Evolutionary conservation across 208 protist species (phyloP).

Genomic region (Leishmania aethiopica): DNA sequence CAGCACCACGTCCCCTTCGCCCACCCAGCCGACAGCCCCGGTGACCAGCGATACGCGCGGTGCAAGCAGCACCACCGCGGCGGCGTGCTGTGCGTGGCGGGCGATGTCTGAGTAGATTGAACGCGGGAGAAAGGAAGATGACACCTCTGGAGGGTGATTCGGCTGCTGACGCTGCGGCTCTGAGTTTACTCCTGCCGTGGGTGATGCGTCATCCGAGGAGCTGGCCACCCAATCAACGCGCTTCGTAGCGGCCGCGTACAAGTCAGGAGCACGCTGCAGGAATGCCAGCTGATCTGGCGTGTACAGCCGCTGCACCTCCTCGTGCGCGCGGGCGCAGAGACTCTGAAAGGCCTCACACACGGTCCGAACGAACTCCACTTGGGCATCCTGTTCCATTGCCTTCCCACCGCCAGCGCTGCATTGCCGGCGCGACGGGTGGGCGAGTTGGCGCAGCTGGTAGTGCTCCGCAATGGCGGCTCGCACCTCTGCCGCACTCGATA

Average conservation of each 20-base stretch:
- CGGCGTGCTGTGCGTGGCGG: neutral
- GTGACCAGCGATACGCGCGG: conserved; percentile 55
- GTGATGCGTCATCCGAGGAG: neutral
- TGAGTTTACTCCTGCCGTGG: neutral
- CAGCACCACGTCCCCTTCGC: conserved; percentile 53
- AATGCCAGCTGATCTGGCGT: conserved; percentile 65
- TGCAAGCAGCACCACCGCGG: conserved; percentile 49
- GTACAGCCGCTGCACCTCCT: conserved; percentile 54
- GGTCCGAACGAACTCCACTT: neutral
- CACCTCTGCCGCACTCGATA: conserved; percentile 1
- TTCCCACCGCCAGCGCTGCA: no score
- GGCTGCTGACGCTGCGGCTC: conserved; percentile 2
- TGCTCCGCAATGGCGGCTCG: conserved; percentile 12
- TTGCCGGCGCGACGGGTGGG: conserved; percentile 1
- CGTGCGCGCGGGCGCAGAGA: conserved; percentile 32
- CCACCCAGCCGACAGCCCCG: conserved; percentile 67
- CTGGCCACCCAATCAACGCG: neutral
- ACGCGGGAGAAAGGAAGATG: neutral
- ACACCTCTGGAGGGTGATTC: neutral
- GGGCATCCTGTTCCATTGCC: neutral
- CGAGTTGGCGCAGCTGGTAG: conserved; percentile 9
- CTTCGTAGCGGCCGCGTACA: conserved; percentile 43
- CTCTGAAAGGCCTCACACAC: conserved; percentile 8
- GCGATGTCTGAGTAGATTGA: conserved; percentile 39
- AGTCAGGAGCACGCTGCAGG: conserved; percentile 80